These are phyloP conservation scores for Apodospora peruviana DNA, from an alignment of 495 filamentous ascomycete genomes.

Conservation along the genomic window DNA sequence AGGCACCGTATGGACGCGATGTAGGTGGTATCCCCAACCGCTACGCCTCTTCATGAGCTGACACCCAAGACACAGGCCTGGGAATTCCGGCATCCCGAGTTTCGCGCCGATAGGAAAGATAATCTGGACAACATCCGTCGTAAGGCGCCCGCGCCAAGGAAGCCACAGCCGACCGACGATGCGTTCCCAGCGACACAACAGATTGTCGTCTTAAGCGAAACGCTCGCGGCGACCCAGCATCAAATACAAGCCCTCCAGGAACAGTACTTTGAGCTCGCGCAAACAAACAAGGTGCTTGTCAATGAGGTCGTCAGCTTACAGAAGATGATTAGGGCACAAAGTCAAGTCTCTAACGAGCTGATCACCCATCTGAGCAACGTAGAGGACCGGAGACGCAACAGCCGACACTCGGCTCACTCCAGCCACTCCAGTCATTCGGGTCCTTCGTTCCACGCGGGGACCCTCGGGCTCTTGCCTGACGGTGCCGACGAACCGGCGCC, in stretches of 20 bases:
- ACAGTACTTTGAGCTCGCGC: conserved; percentile 75
- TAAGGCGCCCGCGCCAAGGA: conserved; percentile 90
- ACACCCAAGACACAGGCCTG: conserved; percentile 58
- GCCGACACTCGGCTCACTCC: conserved; percentile 36
- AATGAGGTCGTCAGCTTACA: conserved; percentile 84
- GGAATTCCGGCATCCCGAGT: conserved; percentile 98
- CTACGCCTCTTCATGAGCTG: conserved; percentile 13
- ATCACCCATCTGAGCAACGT: conserved; percentile 45
- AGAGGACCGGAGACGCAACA: conserved; percentile 39
- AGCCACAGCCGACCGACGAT: conserved; percentile 63
- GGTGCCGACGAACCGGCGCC: conserved; percentile 66
- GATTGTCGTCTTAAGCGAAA: conserved; percentile 81
- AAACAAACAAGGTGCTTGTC: conserved; percentile 79
- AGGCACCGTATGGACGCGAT: conserved; percentile 85
- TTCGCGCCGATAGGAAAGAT: conserved; percentile 91
- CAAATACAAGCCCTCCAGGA: conserved; percentile 83
- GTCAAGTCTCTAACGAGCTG: conserved; percentile 44
- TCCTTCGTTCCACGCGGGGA: conserved; percentile 22
- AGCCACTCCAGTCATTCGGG: conserved; percentile 30
- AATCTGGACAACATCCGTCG: conserved; percentile 94
- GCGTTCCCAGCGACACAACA: conserved; percentile 70
- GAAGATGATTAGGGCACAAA: conserved; percentile 78
- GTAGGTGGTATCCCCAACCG: conserved; percentile 47
- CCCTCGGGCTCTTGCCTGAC: conserved; percentile 33
- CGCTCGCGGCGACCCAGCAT: conserved; percentile 84